phyloP scores from a whole-genome alignment of 139 green algal species.

The Asterochloris erici region DNA sequence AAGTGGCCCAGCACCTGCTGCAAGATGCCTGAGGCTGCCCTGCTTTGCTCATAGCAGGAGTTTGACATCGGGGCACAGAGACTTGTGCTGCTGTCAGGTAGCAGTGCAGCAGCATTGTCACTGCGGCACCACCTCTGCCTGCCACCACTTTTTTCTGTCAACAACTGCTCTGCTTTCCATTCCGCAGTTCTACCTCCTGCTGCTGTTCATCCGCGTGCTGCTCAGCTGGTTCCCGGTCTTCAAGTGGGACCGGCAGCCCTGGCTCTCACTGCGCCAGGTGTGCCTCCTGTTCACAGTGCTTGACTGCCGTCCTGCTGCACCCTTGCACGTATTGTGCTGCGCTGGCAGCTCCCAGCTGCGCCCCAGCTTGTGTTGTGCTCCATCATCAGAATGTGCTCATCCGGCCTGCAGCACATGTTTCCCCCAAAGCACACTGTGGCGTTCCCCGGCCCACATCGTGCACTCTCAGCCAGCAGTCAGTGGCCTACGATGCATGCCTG shows the following conservation, averaged over 20 bases:
- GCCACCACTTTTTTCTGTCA: too few species aligned
- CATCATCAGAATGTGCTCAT: background rate
- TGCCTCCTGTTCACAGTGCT: background rate
- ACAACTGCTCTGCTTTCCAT: background rate
- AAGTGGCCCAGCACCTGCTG: background rate
- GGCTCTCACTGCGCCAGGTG: constrained; percentile 86
- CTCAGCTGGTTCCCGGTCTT: constrained; percentile 96
- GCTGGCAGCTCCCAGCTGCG: too few species aligned
- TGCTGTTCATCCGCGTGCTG: constrained; percentile 93
- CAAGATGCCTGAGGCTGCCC: background rate
- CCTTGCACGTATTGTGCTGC: too few species aligned
- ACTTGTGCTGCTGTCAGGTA: background rate
- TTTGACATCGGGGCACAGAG: background rate
- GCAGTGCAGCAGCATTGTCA: background rate
- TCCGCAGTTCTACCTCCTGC: constrained; percentile 89
- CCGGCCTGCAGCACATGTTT: too few species aligned
- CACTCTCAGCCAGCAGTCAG: too few species aligned
- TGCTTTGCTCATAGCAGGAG: background rate
- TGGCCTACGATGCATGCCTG: too few species aligned
- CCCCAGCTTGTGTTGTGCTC: too few species aligned
- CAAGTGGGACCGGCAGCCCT: constrained; percentile 92
- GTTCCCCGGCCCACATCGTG: too few species aligned
- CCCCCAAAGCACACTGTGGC: too few species aligned
- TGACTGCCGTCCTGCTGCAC: background rate
- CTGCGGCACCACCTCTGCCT: background rate